phyloP scores from a whole-genome alignment of 306 rosid genomes.

The Castanea crenata region DNA sequence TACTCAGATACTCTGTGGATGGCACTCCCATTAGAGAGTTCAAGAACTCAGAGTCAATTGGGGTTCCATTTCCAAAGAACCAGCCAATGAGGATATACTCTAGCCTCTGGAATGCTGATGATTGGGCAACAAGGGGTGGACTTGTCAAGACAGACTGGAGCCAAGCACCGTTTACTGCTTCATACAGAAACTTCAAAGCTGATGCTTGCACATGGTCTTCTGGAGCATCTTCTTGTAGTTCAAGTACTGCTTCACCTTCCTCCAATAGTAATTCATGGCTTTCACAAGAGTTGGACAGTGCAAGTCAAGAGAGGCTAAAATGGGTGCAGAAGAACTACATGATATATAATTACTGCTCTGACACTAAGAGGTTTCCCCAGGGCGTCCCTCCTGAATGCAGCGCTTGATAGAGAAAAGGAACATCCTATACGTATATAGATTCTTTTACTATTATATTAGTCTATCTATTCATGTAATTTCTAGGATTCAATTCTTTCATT shows the following conservation, averaged over 20 bases:
- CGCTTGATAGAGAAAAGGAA: background rate
- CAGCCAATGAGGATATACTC: slow-evolving; percentile 68
- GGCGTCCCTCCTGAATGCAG: slow-evolving; percentile 40
- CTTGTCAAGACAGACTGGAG: slow-evolving; percentile 72
- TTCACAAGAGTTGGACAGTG: slow-evolving; percentile 33
- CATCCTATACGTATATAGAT: background rate
- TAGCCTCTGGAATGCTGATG: slow-evolving; percentile 76
- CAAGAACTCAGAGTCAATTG: slow-evolving; percentile 59
- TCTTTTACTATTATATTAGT: background rate
- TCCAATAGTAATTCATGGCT: slow-evolving; percentile 26
- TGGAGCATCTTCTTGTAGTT: slow-evolving; percentile 44
- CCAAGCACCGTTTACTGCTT: slow-evolving; percentile 62
- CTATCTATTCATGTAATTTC: background rate
- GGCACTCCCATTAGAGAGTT: slow-evolving; percentile 70
- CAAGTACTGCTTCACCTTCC: background rate
- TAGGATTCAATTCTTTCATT: slow-evolving; percentile 26
- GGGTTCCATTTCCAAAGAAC: slow-evolving; percentile 52
- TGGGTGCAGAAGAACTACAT: slow-evolving; percentile 64
- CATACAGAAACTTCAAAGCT: slow-evolving; percentile 58
- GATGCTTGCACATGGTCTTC: slow-evolving; percentile 45
- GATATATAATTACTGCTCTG: slow-evolving; percentile 66
- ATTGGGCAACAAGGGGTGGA: slow-evolving; percentile 82
- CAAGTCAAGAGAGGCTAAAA: slow-evolving; percentile 27
- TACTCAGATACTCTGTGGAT: slow-evolving; percentile 59
- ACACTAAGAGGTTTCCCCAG: slow-evolving; percentile 42